phyloP scores from a whole-genome alignment of 257 asterid genomes.

The Solanum piurae region DNA sequence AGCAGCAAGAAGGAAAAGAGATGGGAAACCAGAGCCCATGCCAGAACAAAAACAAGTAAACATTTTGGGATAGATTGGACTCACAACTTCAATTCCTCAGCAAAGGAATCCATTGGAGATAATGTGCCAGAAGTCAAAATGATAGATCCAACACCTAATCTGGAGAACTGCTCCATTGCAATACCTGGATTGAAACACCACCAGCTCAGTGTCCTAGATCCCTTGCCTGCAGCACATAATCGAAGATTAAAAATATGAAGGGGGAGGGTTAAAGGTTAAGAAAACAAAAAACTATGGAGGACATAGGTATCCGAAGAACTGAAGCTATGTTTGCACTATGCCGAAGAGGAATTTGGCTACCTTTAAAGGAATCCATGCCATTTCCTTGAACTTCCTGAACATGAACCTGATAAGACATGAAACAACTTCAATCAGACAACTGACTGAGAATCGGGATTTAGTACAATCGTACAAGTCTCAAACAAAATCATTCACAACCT shows the following conservation, averaged over 20 bases:
- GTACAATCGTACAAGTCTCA: not conserved
- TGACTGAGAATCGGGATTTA: not conserved
- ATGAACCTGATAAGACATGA: conserved; percentile 52
- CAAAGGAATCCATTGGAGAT: conserved; percentile 98
- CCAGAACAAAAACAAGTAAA: not conserved
- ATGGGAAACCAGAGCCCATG: not conserved
- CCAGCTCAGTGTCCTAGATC: conserved; percentile 89
- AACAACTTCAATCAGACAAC: conserved; percentile 11
- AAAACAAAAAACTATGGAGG: not conserved
- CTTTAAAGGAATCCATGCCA: conserved; percentile 49
- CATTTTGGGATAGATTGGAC: conserved; percentile 12
- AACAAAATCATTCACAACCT: not conserved
- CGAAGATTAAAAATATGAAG: not conserved
- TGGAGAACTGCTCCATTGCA: conserved; percentile 86
- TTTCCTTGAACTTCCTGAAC: conserved; percentile 70
- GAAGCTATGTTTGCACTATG: not conserved
- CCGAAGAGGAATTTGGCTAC: conserved; percentile 20
- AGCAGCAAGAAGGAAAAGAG: conserved; percentile 6
- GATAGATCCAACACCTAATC: conserved; percentile 75
- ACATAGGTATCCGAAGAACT: not conserved
- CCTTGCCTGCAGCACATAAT: conserved; percentile 35
- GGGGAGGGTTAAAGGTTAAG: not conserved
- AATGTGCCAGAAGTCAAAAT: conserved; percentile 97
- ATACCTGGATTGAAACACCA: conserved; percentile 99
- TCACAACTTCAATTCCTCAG: conserved; percentile 84